phyloP scores from a whole-genome alignment of 1,284 basidiomycete species.

The Kalmanozyma brasiliensis region DNA sequence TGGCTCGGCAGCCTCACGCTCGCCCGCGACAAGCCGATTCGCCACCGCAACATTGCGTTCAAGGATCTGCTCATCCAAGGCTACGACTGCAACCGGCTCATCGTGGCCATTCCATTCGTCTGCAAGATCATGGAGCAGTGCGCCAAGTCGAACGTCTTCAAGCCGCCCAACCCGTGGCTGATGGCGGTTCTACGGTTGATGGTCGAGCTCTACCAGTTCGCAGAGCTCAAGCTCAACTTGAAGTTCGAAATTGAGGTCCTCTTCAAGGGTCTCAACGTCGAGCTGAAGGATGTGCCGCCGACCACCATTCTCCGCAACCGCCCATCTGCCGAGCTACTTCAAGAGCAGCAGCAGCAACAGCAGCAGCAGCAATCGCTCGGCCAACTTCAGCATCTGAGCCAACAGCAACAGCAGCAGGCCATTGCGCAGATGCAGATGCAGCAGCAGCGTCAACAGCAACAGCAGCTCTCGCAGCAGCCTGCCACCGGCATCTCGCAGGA shows the following conservation, averaged over 20 bases:
- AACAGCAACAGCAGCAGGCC: slow-evolving; percentile 49
- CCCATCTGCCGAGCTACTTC: slow-evolving; percentile 46
- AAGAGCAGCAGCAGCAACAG: slow-evolving; percentile 49
- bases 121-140: slow-evolving; percentile 96
- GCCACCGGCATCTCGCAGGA: slow-evolving; percentile 49
- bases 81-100: slow-evolving; percentile 88
- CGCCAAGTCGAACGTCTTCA: slow-evolving; percentile 88
- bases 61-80: slow-evolving; percentile 96
- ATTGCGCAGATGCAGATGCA: slow-evolving; percentile 36
- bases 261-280: slow-evolving; percentile 89
- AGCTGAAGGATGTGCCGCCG: slow-evolving; percentile 86
- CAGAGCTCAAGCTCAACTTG: slow-evolving; percentile 93
- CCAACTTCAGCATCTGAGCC: slow-evolving; percentile 49
- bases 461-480: slow-evolving; percentile 45
- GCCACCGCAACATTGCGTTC: slow-evolving; percentile 91
- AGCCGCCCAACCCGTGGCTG: slow-evolving; percentile 96
- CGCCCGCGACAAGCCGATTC: slow-evolving; percentile 89
- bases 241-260: slow-evolving; percentile 99
- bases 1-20: slow-evolving; percentile 96
- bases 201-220: slow-evolving; percentile 94
- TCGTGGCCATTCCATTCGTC: slow-evolving; percentile 96
- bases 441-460: slow-evolving; percentile 51
- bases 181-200: slow-evolving; percentile 92
- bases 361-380: slow-evolving; percentile 33
- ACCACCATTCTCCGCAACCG: slow-evolving; percentile 80